Evolutionary conservation across 805 yeast genomes (phyloP).

Genomic region (Schwanniomyces yamadae): DNA sequence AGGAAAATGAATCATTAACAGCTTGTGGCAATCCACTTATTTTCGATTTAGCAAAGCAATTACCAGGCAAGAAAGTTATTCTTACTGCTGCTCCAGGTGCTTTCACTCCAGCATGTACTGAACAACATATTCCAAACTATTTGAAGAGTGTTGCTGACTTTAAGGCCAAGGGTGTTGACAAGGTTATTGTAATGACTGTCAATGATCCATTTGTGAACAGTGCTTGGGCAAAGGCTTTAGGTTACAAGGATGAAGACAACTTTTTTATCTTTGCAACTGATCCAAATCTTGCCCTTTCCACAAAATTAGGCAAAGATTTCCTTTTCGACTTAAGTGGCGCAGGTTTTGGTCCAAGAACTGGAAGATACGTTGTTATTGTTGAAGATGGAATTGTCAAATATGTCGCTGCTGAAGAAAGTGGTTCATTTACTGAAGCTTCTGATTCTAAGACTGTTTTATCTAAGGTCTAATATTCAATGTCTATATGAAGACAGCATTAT

Average conservation of each 20-base stretch:
- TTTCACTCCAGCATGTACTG: conserved; percentile 80
- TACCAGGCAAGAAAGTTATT: conserved; percentile 54
- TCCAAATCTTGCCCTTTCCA: conserved; percentile 59
- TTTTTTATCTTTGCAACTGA: conserved; percentile 62
- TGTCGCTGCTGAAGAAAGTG: conserved; percentile 26
- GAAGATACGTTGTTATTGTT: conserved; percentile 72
- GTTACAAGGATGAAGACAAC: conserved; percentile 33
- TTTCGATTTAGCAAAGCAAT: conserved; percentile 30
- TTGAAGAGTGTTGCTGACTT: conserved; percentile 50
- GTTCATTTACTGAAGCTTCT: conserved; percentile 24
- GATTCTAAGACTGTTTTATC: conserved; percentile 22
- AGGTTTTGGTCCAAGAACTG: conserved; percentile 59
- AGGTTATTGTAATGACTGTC: conserved; percentile 59
- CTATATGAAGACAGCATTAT: too few species aligned
- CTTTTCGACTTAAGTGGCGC: conserved; percentile 48
- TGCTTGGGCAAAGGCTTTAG: conserved; percentile 64
- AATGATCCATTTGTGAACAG: conserved; percentile 71
- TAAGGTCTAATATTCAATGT: conserved; percentile 4
- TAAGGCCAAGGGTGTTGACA: conserved; percentile 59
- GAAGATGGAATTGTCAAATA: conserved; percentile 44
- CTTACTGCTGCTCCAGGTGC: conserved; percentile 84
- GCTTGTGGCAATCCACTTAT: conserved; percentile 40
- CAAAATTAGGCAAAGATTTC: conserved; percentile 54
- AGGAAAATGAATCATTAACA: conserved; percentile 32
- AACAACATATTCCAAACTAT: conserved; percentile 70